Conservation (phyloP, 2,329 filamentous ascomycete genomes). For the Aspergillus amoenus region DNA sequence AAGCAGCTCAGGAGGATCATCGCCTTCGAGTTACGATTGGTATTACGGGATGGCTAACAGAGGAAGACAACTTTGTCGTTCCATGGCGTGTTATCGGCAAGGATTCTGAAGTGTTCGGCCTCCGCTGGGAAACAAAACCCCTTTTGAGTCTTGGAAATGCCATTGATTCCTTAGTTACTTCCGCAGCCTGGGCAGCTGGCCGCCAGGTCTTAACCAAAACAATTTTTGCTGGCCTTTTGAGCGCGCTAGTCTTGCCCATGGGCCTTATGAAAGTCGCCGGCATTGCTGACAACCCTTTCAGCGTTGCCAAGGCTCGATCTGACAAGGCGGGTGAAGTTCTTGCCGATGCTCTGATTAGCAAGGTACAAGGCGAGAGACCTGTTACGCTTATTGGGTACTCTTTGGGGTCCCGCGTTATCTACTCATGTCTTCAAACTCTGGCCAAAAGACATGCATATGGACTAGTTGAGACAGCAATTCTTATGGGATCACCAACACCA, state of each 20-base stretch:
- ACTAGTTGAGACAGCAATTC: constrained; percentile 75
- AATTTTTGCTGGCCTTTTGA: constrained; percentile 65
- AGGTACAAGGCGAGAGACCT: constrained; percentile 76
- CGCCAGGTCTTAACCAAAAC: constrained; percentile 72
- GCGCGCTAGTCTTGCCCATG: constrained; percentile 67
- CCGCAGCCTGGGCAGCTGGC: constrained; percentile 77
- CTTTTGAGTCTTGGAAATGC: constrained; percentile 75
- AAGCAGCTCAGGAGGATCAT: constrained; percentile 54
- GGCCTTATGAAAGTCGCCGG: constrained; percentile 65
- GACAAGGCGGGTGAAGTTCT: constrained; percentile 79
- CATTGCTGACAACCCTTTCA: constrained; percentile 79
- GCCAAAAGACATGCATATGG: constrained; percentile 80
- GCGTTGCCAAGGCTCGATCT: constrained; percentile 70
- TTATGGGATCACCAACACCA: constrained; percentile 79
- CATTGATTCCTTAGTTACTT: constrained; percentile 74
- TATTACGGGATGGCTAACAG: constrained; percentile 76
- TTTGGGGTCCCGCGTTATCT: constrained; percentile 77
- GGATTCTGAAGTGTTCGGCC: constrained; percentile 74
- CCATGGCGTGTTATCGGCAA: constrained; percentile 77
- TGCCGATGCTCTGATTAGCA: constrained; percentile 79
- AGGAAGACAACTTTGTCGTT: constrained; percentile 68
- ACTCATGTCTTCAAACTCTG: constrained; percentile 73
- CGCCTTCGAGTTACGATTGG: constrained; percentile 79
- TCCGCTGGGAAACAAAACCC: constrained; percentile 79
- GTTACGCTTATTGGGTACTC: constrained; percentile 82